These are phyloP conservation scores for Mercurialis annua DNA, from an alignment of 345 rosid species.

Conservation along the genomic window DNA sequence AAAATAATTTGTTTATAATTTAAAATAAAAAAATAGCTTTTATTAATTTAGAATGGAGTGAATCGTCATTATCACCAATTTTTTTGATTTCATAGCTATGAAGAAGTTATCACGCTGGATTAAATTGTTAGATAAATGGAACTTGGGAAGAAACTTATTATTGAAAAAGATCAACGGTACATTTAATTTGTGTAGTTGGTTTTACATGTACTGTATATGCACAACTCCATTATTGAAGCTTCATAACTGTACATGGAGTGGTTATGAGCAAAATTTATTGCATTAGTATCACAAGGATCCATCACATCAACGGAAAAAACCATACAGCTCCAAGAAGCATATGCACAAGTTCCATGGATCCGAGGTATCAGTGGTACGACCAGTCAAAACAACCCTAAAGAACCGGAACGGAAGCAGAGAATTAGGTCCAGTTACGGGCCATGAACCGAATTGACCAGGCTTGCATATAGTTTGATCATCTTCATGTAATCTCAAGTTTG, in stretches of 20 bases:
- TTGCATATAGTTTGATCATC: conserved; percentile 74
- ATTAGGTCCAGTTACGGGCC: conserved; percentile 68
- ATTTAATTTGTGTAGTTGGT: no score
- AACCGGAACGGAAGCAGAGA: conserved; percentile 74
- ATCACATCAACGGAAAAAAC: conserved; percentile 51
- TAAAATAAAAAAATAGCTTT: no score
- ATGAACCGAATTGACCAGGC: conserved; percentile 79
- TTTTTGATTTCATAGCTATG: no score
- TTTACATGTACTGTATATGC: not conserved
- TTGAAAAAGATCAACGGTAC: no score
- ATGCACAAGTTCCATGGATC: conserved; percentile 81
- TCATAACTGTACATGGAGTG: not conserved
- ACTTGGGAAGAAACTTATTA: no score
- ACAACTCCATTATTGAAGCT: not conserved
- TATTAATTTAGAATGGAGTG: no score
- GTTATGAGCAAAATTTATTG: not conserved
- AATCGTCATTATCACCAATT: no score
- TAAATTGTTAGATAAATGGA: no score
- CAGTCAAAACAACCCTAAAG: conserved; percentile 68
- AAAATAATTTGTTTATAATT: no score
- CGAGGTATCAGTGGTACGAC: conserved; percentile 63
- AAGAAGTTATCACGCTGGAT: no score
- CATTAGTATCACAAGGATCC: not conserved
- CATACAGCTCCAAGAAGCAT: conserved; percentile 89
- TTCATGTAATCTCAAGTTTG: conserved; percentile 67